Conservation (phyloP, 441 rosid species). For the Pelargonium cotyledonis region DNA sequence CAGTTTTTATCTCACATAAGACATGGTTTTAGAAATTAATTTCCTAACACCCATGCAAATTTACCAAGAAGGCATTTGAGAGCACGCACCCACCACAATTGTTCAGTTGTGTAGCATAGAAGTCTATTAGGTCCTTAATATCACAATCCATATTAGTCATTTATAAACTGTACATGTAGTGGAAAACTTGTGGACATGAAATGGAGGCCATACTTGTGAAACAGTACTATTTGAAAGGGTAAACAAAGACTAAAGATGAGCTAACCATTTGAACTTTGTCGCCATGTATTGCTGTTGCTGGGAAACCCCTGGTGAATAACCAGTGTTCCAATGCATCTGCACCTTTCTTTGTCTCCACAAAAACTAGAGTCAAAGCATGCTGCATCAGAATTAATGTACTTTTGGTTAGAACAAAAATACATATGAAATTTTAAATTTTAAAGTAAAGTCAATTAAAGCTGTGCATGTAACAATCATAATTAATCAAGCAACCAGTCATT, state of each 20-base stretch:
- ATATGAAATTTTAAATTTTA: neutral
- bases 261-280: slow-evolving; percentile 39
- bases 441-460: neutral
- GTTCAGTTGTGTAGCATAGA: neutral
- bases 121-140: neutral
- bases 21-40: neutral
- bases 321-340: slow-evolving; percentile 34
- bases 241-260: neutral
- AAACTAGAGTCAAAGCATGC: slow-evolving; percentile 31
- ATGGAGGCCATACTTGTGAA: neutral
- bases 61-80: neutral
- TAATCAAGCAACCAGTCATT: slow-evolving; percentile 3
- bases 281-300: slow-evolving; percentile 32
- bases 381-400: slow-evolving; percentile 18
- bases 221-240: neutral
- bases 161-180: neutral
- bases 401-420: neutral
- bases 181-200: neutral
- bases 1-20: neutral
- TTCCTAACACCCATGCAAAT: neutral
- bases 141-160: neutral
- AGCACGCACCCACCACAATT: neutral
- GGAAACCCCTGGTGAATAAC: slow-evolving; percentile 25
- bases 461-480: neutral
- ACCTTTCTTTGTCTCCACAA: slow-evolving; percentile 38